Evolutionary conservation across 768 basidiomycete genomes (phyloP).

Genomic region (Kwoniella dejecticola): DNA sequence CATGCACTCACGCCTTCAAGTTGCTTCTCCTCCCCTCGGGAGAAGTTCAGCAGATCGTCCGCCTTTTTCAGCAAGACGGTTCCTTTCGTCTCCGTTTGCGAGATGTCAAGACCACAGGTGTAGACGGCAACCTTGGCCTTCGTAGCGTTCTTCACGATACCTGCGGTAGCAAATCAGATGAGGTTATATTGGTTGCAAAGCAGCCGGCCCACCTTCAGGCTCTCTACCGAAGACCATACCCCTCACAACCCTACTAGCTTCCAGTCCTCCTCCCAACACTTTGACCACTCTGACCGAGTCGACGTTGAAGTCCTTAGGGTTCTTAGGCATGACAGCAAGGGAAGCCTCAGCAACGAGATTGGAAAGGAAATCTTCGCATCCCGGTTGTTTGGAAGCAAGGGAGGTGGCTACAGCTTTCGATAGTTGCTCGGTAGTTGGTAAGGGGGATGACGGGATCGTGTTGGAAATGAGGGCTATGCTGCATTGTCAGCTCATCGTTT

Average conservation of each 20-base stretch:
- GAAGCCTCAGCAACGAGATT: slow-evolving; percentile 89
- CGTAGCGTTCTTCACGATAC: slow-evolving; percentile 75
- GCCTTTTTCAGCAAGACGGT: slow-evolving; percentile 94
- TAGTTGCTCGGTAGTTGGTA: slow-evolving; percentile 70
- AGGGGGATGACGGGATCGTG: slow-evolving; percentile 58
- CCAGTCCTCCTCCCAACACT: slow-evolving; percentile 91
- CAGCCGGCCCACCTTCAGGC: slow-evolving; percentile 71
- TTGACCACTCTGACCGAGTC: slow-evolving; percentile 98
- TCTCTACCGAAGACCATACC: slow-evolving; percentile 99
- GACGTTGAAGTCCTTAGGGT: slow-evolving; percentile 91
- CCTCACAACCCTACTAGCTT: slow-evolving; percentile 80
- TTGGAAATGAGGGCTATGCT: slow-evolving; percentile 34
- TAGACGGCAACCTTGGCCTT: slow-evolving; percentile 94
- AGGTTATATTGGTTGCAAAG: too few species aligned
- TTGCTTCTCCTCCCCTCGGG: slow-evolving; percentile 92
- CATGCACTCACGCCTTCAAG: slow-evolving; percentile 70
- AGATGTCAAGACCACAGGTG: slow-evolving; percentile 86
- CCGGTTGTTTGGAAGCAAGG: slow-evolving; percentile 97
- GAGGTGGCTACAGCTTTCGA: slow-evolving; percentile 79
- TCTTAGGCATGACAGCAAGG: slow-evolving; percentile 74
- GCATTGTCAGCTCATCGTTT: neutral
- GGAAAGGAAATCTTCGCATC: slow-evolving; percentile 80
- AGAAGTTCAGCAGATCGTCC: slow-evolving; percentile 96
- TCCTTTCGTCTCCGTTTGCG: slow-evolving; percentile 98
- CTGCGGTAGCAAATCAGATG: too few species aligned